Percentiles rank a stretch among this genome's conserved stretches.
These are phyloP conservation scores for Aspergillus texensis DNA, from an alignment of 2,329 filamentous ascomycete genomes.

Conservation along the genomic window DNA sequence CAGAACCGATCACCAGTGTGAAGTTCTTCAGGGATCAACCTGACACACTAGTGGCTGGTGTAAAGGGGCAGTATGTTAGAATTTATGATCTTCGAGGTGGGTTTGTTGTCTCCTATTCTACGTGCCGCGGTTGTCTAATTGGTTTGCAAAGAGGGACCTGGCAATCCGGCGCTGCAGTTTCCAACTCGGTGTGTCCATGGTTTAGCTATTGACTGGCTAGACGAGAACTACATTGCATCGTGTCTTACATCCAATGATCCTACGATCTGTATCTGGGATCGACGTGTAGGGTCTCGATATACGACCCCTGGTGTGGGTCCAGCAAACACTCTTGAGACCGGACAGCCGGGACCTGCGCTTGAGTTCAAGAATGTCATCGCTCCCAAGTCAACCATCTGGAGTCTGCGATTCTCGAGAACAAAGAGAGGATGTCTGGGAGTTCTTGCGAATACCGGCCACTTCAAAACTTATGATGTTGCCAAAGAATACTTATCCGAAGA, in stretches of 20 bases:
- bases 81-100: slow-evolving; percentile 65
- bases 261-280: slow-evolving; percentile 65
- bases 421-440: slow-evolving; percentile 61
- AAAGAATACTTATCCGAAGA: slow-evolving; percentile 52
- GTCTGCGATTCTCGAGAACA: slow-evolving; percentile 62
- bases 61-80: slow-evolving; percentile 62
- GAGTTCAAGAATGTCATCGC: slow-evolving; percentile 60
- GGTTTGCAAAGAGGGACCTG: slow-evolving; percentile 33
- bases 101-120: slow-evolving; percentile 17
- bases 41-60: slow-evolving; percentile 62
- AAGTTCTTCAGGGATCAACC: slow-evolving; percentile 65
- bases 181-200: slow-evolving; percentile 65
- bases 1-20: slow-evolving; percentile 65
- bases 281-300: slow-evolving; percentile 50
- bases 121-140: slow-evolving; percentile 6
- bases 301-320: slow-evolving; percentile 39
- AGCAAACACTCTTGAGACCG: slow-evolving; percentile 31
- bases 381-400: slow-evolving; percentile 60
- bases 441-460: slow-evolving; percentile 61
- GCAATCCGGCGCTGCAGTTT: slow-evolving; percentile 49
- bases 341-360: slow-evolving; percentile 55
- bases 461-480: slow-evolving; percentile 59
- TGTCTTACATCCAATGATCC: slow-evolving; percentile 58
- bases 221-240: slow-evolving; percentile 68
- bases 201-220: slow-evolving; percentile 63